Percentiles rank a stretch among this genome's conserved stretches.
These are phyloP conservation scores for Gracilaria domingensis DNA, from an alignment of 23 red algal species.

Conservation along the genomic window DNA sequence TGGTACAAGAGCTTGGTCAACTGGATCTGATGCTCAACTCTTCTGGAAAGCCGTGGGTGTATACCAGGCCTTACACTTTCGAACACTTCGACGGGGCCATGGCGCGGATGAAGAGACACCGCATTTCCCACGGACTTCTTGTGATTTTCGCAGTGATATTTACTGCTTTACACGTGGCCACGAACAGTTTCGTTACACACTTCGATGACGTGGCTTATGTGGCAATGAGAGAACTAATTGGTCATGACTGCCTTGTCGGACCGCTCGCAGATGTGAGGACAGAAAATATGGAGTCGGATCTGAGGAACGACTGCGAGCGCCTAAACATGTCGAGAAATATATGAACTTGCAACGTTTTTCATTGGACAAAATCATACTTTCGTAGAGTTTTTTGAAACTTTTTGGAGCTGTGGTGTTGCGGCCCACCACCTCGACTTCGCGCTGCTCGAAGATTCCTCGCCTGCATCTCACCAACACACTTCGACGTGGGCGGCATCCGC, in stretches of 20 bases:
- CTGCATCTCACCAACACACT: no score
- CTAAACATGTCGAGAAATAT: no score
- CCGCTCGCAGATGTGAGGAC: neutral
- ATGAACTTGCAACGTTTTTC: no score
- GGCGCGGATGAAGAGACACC: neutral
- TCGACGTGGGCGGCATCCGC: no score
- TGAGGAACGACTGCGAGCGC: no score
- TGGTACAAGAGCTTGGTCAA: neutral
- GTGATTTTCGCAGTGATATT: neutral
- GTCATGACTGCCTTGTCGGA: conserved; percentile 1
- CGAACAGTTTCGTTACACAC: neutral
- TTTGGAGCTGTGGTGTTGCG: no score
- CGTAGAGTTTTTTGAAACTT: no score
- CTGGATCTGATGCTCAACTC: conserved; percentile 5
- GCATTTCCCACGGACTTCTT: neutral
- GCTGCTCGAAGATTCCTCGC: no score
- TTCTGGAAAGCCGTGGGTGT: neutral
- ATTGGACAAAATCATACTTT: no score
- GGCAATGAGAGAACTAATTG: conserved; percentile 9
- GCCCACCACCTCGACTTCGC: no score
- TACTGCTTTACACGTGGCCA: neutral
- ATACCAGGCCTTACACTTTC: neutral
- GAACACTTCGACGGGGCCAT: neutral
- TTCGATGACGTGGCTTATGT: conserved; percentile 10
- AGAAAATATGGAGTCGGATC: neutral